Conservation (phyloP, 257 asterid species). For the Ilex aquifolium region DNA sequence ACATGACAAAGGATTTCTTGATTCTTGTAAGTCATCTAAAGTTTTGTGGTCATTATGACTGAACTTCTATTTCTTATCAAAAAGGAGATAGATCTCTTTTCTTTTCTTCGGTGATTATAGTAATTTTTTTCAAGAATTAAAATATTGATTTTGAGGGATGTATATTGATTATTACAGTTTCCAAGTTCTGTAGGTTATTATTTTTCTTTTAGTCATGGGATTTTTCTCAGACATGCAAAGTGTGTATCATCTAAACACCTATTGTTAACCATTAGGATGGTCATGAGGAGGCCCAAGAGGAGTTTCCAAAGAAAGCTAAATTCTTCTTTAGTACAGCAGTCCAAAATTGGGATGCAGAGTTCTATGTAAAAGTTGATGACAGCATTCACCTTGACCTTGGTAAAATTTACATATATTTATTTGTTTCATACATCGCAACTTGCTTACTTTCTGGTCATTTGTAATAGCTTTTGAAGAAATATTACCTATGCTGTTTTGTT, state of each 20-base stretch:
- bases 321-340: constrained; percentile 77
- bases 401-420: constrained; percentile 18
- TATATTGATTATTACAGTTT: too few relatives aligned
- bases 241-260: too few relatives aligned
- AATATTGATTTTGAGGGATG: too few relatives aligned
- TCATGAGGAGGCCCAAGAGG: constrained; percentile 94
- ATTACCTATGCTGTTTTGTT: neutral
- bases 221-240: neutral
- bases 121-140: too few relatives aligned
- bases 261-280: constrained; percentile 38
- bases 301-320: constrained; percentile 76
- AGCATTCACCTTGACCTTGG: constrained; percentile 69
- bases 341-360: constrained; percentile 93
- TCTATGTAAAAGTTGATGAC: constrained; percentile 76
- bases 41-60: too few relatives aligned
- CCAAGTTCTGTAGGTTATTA: too few relatives aligned
- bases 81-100: too few relatives aligned
- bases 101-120: too few relatives aligned
- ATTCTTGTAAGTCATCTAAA: constrained; percentile 59
- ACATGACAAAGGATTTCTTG: constrained; percentile 57
- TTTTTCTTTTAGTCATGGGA: too few relatives aligned
- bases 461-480: too few relatives aligned
- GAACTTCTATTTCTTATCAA: too few relatives aligned
- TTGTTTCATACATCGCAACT: neutral
- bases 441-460: neutral